These are phyloP conservation scores for Leonotis leonurus DNA, from an alignment of 257 asterid species.

Conservation along the genomic window DNA sequence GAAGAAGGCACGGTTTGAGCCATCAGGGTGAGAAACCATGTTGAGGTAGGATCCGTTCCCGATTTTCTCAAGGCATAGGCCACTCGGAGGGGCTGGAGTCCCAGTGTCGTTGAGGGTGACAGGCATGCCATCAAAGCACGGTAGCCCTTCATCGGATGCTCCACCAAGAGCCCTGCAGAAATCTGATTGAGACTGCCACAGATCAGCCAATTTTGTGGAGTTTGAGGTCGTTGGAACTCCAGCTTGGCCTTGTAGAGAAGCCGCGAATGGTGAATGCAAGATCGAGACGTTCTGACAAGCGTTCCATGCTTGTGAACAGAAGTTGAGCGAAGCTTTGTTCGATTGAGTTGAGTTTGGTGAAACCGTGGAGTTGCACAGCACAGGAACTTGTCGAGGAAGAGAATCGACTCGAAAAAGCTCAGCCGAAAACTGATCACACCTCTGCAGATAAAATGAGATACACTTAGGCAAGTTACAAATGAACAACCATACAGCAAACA, in stretches of 20 bases:
- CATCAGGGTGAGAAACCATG: slow-evolving; percentile 84
- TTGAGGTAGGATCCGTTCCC: slow-evolving; percentile 65
- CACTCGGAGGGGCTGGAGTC: slow-evolving; percentile 45
- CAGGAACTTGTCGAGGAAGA: slow-evolving; percentile 50
- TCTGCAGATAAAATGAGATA: slow-evolving; percentile 40
- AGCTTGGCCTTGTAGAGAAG: slow-evolving; percentile 41
- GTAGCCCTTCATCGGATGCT: slow-evolving; percentile 36
- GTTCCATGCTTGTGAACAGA: slow-evolving; percentile 70
- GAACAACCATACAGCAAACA: background rate
- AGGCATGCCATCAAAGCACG: slow-evolving; percentile 60
- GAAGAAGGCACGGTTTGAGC: slow-evolving; percentile 77
- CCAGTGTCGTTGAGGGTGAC: slow-evolving; percentile 35
- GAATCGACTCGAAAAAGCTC: slow-evolving; percentile 47
- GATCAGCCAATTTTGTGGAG: slow-evolving; percentile 45
- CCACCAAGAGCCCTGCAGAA: slow-evolving; percentile 78
- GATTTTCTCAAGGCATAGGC: slow-evolving; percentile 81
- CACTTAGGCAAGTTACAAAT: slow-evolving; percentile 3
- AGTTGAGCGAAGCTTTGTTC: slow-evolving; percentile 33
- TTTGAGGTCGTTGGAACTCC: slow-evolving; percentile 40
- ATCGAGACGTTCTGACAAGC: slow-evolving; percentile 64
- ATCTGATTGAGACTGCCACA: slow-evolving; percentile 62
- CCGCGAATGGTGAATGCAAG: slow-evolving; percentile 54
- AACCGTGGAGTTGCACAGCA: slow-evolving; percentile 65
- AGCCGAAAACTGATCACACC: slow-evolving; percentile 81
- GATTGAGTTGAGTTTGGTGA: slow-evolving; percentile 46